Evolutionary conservation across 192 early-diverging fungal species (phyloP).

Genomic region (Dimargaris xerosporica): DNA sequence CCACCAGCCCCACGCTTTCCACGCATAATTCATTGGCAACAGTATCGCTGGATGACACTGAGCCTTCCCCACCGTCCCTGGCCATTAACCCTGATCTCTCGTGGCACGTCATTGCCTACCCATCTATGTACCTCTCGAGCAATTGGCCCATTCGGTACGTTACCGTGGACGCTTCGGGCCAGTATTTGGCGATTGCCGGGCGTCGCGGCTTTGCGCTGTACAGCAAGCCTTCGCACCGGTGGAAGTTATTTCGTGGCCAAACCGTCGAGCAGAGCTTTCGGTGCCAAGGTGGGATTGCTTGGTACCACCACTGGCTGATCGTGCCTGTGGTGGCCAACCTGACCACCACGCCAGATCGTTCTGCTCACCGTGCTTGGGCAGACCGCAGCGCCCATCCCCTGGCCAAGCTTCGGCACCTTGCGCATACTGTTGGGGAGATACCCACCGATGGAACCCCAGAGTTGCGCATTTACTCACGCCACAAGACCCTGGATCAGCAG

Average conservation of each 20-base stretch:
- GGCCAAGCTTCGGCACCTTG: too few species aligned
- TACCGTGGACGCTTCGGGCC: conserved; percentile 48
- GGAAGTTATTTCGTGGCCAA: conserved; percentile 87
- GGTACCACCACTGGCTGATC: conserved; percentile 23
- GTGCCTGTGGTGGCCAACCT: too few species aligned
- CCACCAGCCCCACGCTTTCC: too few species aligned
- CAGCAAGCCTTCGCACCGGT: conserved; percentile 47
- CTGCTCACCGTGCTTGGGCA: too few species aligned
- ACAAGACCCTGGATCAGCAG: background rate
- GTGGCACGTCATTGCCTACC: conserved; percentile 1
- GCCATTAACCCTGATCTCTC: conserved; percentile 1
- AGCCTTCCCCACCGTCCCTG: too few species aligned
- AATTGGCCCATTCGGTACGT: conserved; percentile 31
- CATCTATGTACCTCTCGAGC: background rate
- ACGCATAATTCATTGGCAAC: too few species aligned
- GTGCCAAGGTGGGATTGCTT: conserved; percentile 24
- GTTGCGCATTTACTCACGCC: background rate
- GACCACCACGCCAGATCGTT: too few species aligned
- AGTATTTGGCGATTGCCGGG: conserved; percentile 73
- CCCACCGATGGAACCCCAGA: too few species aligned
- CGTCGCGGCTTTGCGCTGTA: conserved; percentile 68
- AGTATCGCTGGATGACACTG: too few species aligned
- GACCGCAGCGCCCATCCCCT: too few species aligned
- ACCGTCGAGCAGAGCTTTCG: conserved; percentile 24
- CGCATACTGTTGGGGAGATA: too few species aligned